Evolutionary conservation across 1,284 basidiomycete genomes (phyloP).

Genomic region (Termitomyces sp.): DNA sequence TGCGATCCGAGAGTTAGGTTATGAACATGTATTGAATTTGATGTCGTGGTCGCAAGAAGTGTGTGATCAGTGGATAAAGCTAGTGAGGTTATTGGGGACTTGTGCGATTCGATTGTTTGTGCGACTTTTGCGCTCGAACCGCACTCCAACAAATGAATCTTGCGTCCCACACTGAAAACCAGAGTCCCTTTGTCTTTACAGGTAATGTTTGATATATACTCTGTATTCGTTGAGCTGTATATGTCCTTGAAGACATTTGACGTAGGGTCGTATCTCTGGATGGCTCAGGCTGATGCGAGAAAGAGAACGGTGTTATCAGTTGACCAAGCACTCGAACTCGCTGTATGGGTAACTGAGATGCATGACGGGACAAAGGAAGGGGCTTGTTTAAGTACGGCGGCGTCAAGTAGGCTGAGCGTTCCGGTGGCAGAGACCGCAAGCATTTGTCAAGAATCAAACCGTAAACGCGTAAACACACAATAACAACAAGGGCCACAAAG

Average conservation of each 20-base stretch:
- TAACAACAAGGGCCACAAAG: conserved; percentile 9
- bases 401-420: conserved; percentile 43
- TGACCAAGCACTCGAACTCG: conserved; percentile 48
- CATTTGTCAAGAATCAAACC: conserved; percentile 29
- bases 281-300: conserved; percentile 38
- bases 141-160: conserved; percentile 60
- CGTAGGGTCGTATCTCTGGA: conserved; percentile 49
- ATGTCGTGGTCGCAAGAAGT: conserved; percentile 52
- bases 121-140: conserved; percentile 42
- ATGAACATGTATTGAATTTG: conserved; percentile 49
- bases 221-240: conserved; percentile 25
- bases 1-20: conserved; percentile 50
- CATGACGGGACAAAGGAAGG: conserved; percentile 35
- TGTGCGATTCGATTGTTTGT: conserved; percentile 61
- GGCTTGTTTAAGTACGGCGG: conserved; percentile 38
- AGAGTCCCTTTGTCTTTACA: conserved; percentile 43
- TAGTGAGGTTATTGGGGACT: conserved; percentile 42
- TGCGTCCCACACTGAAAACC: conserved; percentile 42
- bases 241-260: conserved; percentile 39
- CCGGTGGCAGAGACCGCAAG: conserved; percentile 40
- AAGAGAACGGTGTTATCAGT: conserved; percentile 49
- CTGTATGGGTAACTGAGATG: conserved; percentile 32
- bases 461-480: conserved; percentile 15
- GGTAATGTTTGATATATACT: conserved; percentile 35
- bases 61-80: conserved; percentile 55